These are phyloP conservation scores for Nyssa sinensis DNA, from an alignment of 148 eudicot genomes.

Conservation along the genomic window DNA sequence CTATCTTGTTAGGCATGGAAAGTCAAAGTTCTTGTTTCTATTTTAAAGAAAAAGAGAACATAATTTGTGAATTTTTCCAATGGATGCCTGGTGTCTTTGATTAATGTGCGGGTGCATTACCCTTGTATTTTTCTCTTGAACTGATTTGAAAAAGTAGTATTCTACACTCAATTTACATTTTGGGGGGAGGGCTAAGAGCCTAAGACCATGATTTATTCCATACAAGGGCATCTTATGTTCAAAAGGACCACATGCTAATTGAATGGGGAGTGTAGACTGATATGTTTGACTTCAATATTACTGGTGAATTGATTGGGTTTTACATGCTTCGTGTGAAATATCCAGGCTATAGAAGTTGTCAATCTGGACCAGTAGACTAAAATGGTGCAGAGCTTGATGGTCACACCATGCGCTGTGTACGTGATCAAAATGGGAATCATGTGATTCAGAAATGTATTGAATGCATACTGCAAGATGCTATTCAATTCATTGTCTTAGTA, in stretches of 20 bases:
- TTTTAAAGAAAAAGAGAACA: neutral
- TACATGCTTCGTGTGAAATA: neutral
- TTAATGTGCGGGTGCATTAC: neutral
- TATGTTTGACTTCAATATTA: neutral
- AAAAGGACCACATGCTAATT: neutral
- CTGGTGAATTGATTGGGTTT: neutral
- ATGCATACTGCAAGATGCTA: conserved; percentile 72
- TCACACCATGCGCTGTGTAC: conserved; percentile 80
- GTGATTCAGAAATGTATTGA: conserved; percentile 94
- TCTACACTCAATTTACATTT: neutral
- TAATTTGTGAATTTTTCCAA: neutral
- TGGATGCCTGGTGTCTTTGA: neutral
- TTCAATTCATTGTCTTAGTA: conserved; percentile 72
- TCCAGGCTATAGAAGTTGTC: conserved; percentile 88
- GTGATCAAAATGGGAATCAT: conserved; percentile 95
- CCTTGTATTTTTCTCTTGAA: neutral
- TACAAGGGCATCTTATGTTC: neutral
- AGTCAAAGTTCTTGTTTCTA: neutral
- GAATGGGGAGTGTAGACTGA: neutral
- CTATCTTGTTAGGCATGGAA: neutral
- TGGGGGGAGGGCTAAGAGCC: neutral
- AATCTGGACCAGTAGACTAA: conserved; percentile 71
- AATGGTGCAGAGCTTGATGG: conserved; percentile 88
- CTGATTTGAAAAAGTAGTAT: neutral
- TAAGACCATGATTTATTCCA: neutral